phyloP scores from a whole-genome alignment of 1,284 basidiomycete genomes.

The Boletus calvinii region DNA sequence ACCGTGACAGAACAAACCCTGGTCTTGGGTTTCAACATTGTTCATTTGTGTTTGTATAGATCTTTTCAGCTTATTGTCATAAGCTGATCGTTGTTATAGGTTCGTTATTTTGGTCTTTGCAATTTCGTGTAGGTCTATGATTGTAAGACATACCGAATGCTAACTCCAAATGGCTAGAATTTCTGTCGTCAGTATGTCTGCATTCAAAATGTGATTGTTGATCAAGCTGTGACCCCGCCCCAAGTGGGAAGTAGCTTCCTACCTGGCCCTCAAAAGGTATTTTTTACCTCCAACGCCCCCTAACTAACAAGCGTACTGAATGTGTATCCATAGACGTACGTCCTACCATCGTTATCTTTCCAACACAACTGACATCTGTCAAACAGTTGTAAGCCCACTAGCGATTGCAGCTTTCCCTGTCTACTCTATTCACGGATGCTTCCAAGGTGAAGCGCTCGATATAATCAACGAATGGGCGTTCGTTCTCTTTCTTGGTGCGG shows the following conservation, averaged over 20 bases:
- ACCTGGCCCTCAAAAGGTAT: neutral
- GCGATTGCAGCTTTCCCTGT: no score
- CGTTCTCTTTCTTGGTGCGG: neutral
- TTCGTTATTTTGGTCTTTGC: neutral
- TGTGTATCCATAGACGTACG: neutral
- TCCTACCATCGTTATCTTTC: neutral
- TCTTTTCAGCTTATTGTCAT: neutral
- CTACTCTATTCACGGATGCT: neutral
- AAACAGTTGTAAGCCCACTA: neutral
- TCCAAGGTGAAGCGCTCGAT: neutral
- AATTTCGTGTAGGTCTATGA: neutral
- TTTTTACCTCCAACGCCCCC: neutral
- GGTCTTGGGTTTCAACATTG: neutral
- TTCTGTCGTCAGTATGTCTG: neutral
- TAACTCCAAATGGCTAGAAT: neutral
- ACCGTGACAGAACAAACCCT: neutral
- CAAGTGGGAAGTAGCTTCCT: neutral
- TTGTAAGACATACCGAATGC: neutral
- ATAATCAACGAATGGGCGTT: neutral
- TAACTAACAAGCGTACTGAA: neutral
- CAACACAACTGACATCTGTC: neutral
- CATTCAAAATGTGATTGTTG: neutral
- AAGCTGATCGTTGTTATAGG: neutral
- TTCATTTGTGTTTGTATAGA: conserved; percentile 1
- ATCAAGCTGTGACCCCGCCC: neutral